Evolutionary conservation across 2,329 filamentous ascomycete genomes (phyloP).

Genomic region (Colletotrichum acutatum): DNA sequence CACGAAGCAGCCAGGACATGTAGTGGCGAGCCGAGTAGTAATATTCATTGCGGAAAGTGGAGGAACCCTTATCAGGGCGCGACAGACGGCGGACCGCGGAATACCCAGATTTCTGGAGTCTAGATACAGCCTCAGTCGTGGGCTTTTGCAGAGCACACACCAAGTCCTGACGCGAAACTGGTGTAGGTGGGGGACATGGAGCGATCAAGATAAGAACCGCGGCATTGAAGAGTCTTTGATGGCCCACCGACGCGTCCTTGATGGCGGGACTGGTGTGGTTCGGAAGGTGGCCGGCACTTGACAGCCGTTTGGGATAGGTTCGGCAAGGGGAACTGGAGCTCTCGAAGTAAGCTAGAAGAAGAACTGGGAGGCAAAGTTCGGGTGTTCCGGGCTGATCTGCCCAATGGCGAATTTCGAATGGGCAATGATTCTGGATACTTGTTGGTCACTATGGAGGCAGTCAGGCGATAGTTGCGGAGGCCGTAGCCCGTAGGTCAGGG

Average conservation of each 20-base stretch:
- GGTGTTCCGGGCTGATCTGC: conserved; percentile 8
- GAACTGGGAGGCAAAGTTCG: conserved; percentile 19
- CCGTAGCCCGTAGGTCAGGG: conserved; percentile 1
- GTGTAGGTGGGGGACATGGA: conserved; percentile 26
- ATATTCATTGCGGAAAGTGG: conserved; percentile 34
- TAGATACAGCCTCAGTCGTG: background rate
- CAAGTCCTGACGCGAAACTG: conserved; percentile 29
- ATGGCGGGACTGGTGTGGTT: conserved; percentile 26
- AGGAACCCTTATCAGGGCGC: conserved; percentile 32
- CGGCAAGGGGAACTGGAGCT: conserved; percentile 27
- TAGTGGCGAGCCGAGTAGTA: conserved; percentile 23
- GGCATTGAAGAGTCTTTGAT: conserved; percentile 20
- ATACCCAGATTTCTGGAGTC: conserved; percentile 26
- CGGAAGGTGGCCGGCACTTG: conserved; percentile 31
- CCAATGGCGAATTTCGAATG: conserved; percentile 10
- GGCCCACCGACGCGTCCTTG: conserved; percentile 26
- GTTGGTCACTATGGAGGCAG: conserved; percentile 10
- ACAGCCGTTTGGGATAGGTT: conserved; percentile 25
- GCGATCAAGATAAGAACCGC: conserved; percentile 28
- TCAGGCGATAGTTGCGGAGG: conserved; percentile 13
- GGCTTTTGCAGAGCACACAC: conserved; percentile 20
- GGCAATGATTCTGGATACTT: background rate
- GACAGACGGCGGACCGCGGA: conserved; percentile 2
- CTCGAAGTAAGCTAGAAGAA: conserved; percentile 25
- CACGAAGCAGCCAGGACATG: conserved; percentile 5